Base-by-base conservation (phyloP, 1,139 yeast genomes). In the Blastobotrys malaysiensis region DNA sequence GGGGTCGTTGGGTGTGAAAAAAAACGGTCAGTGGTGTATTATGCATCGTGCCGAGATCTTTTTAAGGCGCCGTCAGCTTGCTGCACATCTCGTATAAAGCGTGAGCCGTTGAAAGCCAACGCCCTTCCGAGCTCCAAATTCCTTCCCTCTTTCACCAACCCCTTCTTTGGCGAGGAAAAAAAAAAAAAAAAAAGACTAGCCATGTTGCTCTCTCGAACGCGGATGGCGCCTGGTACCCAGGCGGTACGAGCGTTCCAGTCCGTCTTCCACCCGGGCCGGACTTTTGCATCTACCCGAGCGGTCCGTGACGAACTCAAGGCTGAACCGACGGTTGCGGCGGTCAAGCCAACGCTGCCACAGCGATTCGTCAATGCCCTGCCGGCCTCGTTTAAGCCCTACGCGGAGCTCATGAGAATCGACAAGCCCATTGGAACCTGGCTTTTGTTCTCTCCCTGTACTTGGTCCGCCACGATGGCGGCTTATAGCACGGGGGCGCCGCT, bases 401-500 rank as follows among this genome's bases (percentile, higher is more conserved):
- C 96, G 47, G 96, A 89, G 65, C 76, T 95, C 54, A 84, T 90
- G 86, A 77, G 99, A 55, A 71, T 93, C 53, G 99, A 95, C 65
- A 89, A 89, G 62, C 99, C 99, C 0, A 95, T 87, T 19, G 99
- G 99, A 0, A 86, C 98, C 0, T 81, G 88, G 77, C 75, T 93
- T 43, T 74, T 95, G 48, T 81, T 83, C 56, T 75, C 89, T 47
- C 99, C 99, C 0, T 80, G 89, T 57, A 82, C 78, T 3, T 86
- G 93, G 93, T 84, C 88, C 21, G 83, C 86, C 53, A 79, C 88
- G 1, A 86, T 93, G 85, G 98, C 97, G 0, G 93, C 96, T 0
- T 85, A 78, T 61, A 77, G 84, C 59, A 72, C 86, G 0, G 71
- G 79, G 1, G 96, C 96, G 0, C 84, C 97, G 0, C 53, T 88